Evolutionary conservation across 2,329 filamentous ascomycete genomes (phyloP).

Genomic region (Diaporthe vexans): DNA sequence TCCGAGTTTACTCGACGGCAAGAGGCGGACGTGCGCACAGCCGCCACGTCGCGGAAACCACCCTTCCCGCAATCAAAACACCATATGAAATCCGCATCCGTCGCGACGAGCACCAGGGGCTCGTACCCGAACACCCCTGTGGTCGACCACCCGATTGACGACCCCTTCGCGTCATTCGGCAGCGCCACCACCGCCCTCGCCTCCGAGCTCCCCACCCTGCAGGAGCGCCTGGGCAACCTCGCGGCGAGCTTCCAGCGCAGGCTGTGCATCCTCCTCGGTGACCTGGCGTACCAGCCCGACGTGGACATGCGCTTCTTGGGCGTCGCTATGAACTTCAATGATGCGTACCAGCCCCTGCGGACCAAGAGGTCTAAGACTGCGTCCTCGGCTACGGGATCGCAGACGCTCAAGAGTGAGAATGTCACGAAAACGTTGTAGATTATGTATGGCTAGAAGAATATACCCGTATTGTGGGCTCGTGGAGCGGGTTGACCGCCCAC

Average conservation of each 20-base stretch:
- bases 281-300: slow-evolving; percentile 93
- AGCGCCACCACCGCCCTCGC: slow-evolving; percentile 72
- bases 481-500: no score
- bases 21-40: slow-evolving; percentile 81
- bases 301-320: slow-evolving; percentile 96
- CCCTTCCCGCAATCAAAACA: slow-evolving; percentile 17
- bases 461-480: not conserved
- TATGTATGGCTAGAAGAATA: not conserved
- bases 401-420: slow-evolving; percentile 34
- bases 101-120: slow-evolving; percentile 47
- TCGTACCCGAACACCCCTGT: slow-evolving; percentile 42
- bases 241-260: slow-evolving; percentile 82
- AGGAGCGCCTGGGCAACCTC: slow-evolving; percentile 79
- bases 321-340: slow-evolving; percentile 99
- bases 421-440: slow-evolving; percentile 25
- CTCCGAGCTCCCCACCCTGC: slow-evolving; percentile 79
- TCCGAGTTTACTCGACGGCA: slow-evolving; percentile 95
- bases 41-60: slow-evolving; percentile 50
- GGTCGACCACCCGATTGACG: slow-evolving; percentile 40
- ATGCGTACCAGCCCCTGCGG: slow-evolving; percentile 86
- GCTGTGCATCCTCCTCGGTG: slow-evolving; percentile 86
- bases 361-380: slow-evolving; percentile 49
- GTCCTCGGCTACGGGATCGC: slow-evolving; percentile 28
- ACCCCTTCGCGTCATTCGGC: slow-evolving; percentile 58
- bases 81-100: slow-evolving; percentile 43